Evolutionary conservation across 2,329 filamentous ascomycete genomes (phyloP), one percentile per base, ranked within the genome.

Genomic region (Fusarium sulawesiense): DNA sequence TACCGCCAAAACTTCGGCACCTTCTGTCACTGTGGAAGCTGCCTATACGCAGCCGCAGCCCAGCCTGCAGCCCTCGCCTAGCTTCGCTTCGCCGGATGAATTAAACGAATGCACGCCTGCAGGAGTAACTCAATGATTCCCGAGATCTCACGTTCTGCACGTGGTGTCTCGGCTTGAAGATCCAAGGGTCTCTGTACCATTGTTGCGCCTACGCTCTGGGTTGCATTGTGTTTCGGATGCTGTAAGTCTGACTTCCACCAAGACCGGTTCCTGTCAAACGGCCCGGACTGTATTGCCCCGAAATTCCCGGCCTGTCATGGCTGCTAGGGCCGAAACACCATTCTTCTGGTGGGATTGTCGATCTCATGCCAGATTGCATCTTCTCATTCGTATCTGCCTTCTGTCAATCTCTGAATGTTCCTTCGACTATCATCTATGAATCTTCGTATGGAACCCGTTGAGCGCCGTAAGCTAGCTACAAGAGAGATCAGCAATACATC

Each of bases 1-100:
- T 62, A 57, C 59, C 72, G 73, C 73, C 68, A 75, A 62, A 76
- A 76, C 73, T 70, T 75, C 73, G 73, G 73, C 29, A 60, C 30
- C 40, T 41, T 41, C 41, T 34, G 18, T 29, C 9, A 50, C 23
- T 20, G 45, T 55, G 56, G 40, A 41, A 50, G 18, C 23, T 55
- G 32, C 27, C 34, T 37, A n/a, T n/a, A 37, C 18, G 34, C 30
- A 14, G 29, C 6, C 29, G 29, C 34, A 37, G 34, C 34, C 34
- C 34, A 51, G 21, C 48, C 23, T 51, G 23, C 32, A 53, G n/a
- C 32, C 49, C 49, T 53, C 34, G 49, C 37, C 49, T 53, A 34
- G 49, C 49, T 42, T 53, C 23, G 49, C 49, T 54, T 60, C 40
- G 56, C 60, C 56, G 64, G 60, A 47, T 57, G 55, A 70, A 66